These are phyloP conservation scores for Dysphania ambrosioides DNA, from an alignment of 148 eudicot genomes.

Conservation along the genomic window DNA sequence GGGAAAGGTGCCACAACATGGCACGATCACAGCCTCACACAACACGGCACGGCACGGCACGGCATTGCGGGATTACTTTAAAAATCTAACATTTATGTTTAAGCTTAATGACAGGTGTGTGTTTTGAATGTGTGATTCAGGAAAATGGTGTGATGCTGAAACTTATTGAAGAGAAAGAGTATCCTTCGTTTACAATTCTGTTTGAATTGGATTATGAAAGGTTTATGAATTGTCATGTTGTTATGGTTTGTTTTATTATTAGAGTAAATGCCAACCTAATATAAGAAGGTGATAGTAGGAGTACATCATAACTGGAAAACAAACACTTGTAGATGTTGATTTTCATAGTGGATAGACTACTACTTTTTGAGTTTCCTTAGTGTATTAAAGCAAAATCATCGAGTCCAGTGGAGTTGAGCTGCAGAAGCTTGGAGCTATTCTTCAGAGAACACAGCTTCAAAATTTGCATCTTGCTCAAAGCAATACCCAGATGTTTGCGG, in stretches of 20 bases:
- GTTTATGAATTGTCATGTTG: not conserved
- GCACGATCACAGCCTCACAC: no score
- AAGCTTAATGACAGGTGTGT: no score
- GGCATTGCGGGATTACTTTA: no score
- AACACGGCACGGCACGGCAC: no score
- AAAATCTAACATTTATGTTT: no score
- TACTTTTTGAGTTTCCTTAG: constrained; percentile 11
- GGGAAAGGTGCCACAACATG: no score
- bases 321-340: not conserved
- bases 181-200: constrained; percentile 18
- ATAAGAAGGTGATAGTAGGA: not conserved
- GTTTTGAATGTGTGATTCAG: constrained; percentile 16
- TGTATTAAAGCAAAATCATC: constrained; percentile 44
- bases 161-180: constrained; percentile 40
- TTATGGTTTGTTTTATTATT: not conserved
- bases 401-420: constrained; percentile 51
- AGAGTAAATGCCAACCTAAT: not conserved
- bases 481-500: constrained; percentile 61
- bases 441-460: constrained; percentile 54
- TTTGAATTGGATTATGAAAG: not conserved
- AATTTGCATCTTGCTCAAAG: constrained; percentile 70
- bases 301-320: not conserved
- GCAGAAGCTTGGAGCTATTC: constrained; percentile 33
- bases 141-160: constrained; percentile 26
- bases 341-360: not conserved